Evolutionary conservation across 139 green algal genomes (phyloP).

Genomic region (Chlorella sp.): DNA sequence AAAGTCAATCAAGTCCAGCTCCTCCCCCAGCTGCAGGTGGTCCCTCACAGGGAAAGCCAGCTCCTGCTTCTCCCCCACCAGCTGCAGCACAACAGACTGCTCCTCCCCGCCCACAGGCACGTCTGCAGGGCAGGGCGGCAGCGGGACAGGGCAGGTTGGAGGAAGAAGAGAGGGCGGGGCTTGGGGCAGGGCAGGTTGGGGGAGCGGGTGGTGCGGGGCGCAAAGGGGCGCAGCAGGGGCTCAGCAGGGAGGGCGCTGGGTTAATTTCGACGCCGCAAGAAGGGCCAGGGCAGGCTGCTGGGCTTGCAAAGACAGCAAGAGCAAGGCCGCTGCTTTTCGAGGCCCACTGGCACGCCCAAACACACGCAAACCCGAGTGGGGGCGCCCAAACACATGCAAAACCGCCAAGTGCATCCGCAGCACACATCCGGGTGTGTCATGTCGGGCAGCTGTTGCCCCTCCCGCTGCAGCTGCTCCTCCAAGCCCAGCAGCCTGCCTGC

Average conservation of each 20-base stretch:
- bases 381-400: no score
- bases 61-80: constrained; percentile 56
- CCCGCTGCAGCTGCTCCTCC: no score
- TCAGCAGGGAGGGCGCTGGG: no score
- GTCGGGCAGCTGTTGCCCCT: no score
- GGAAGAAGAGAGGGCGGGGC: not conserved
- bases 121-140: not conserved
- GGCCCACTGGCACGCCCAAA: not conserved
- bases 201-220: no score
- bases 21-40: constrained; percentile 82
- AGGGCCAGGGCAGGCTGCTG: no score
- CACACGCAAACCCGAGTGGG: not conserved
- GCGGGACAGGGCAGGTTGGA: not conserved
- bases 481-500: not conserved
- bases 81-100: constrained; percentile 54
- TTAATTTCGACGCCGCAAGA: not conserved
- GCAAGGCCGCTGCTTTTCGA: not conserved
- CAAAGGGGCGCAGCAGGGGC: no score
- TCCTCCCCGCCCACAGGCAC: constrained; percentile 89
- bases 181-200: no score
- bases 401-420: not conserved
- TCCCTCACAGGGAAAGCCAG: constrained; percentile 86
- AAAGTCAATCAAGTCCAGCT: constrained; percentile 90
- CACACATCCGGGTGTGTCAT: no score
- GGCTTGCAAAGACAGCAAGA: no score